A percentile compares a stretch with the other conserved stretches of the same genome.
phyloP scores from a whole-genome alignment of 2,329 filamentous ascomycete genomes.

The Neofusicoccum parvum region DNA sequence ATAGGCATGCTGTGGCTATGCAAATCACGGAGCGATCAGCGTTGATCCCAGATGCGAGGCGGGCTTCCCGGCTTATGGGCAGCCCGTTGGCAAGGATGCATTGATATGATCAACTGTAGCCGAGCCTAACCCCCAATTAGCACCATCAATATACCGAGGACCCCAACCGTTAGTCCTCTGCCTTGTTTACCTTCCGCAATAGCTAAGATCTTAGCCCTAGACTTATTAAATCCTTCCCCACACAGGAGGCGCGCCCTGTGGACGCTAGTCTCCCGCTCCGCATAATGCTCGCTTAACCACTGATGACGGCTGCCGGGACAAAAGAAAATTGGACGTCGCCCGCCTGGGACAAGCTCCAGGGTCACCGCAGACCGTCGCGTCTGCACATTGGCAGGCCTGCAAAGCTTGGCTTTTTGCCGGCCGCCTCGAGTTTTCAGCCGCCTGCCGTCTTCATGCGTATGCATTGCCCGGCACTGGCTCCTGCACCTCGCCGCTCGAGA shows the following conservation, averaged over 20 bases:
- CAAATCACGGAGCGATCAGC: constrained; percentile 10
- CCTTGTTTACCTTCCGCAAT: constrained; percentile 3
- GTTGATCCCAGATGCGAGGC: neutral
- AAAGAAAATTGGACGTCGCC: neutral
- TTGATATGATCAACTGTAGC: constrained; percentile 1
- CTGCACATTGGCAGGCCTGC: no score
- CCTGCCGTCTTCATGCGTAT: neutral
- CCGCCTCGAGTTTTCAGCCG: neutral
- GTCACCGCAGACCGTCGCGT: neutral
- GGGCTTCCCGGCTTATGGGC: constrained; percentile 5
- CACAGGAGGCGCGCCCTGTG: neutral
- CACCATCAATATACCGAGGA: neutral
- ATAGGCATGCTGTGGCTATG: constrained; percentile 8
- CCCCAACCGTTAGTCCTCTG: neutral
- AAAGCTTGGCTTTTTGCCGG: neutral
- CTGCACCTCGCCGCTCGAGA: neutral
- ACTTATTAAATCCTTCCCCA: constrained; percentile 2
- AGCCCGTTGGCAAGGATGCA: neutral
- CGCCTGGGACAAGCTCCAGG: neutral
- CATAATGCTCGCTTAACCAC: neutral
- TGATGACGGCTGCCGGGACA: neutral
- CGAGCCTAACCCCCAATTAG: constrained; percentile 2
- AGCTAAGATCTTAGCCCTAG: neutral
- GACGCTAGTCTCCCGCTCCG: neutral
- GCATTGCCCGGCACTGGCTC: neutral